Evolutionary conservation across 192 early-diverging fungal genomes (phyloP).

Genomic region (Rhizophagus prolifer): DNA sequence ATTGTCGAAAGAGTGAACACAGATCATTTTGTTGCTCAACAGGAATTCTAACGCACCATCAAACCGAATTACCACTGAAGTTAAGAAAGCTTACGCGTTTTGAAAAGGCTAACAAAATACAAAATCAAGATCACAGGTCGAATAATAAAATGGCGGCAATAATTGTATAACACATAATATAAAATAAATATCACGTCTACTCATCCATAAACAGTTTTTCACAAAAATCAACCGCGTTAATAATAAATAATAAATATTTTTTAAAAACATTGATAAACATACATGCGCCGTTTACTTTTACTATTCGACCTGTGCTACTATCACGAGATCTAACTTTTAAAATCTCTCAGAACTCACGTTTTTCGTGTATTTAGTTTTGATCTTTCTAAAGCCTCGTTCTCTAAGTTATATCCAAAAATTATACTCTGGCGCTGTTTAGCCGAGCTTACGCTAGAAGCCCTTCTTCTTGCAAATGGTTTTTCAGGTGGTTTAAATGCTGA

Average conservation of each 20-base stretch:
- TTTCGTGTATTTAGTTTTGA: constrained; percentile 6
- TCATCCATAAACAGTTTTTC: too few relatives aligned
- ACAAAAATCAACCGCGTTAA: background rate
- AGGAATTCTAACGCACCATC: constrained; percentile 24
- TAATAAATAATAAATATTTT: background rate
- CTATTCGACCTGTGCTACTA: background rate
- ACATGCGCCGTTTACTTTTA: background rate
- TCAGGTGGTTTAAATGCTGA: background rate
- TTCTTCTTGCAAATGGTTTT: constrained; percentile 9
- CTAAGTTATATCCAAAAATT: background rate
- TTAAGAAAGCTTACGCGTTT: constrained; percentile 9
- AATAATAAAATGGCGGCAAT: background rate
- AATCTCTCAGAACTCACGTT: background rate
- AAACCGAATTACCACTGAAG: constrained; percentile 4
- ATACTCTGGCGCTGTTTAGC: background rate
- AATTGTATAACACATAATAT: background rate
- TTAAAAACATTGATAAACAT: background rate
- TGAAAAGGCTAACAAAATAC: background rate
- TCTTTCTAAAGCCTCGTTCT: background rate
- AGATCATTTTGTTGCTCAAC: constrained; percentile 26
- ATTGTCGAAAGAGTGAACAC: constrained; percentile 22
- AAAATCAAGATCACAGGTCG: background rate
- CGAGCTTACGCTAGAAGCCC: constrained; percentile 8
- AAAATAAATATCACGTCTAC: background rate
- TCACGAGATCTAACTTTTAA: background rate